Evolutionary conservation across 495 filamentous ascomycete species (phyloP).

Genomic region (Penicillium odoratum): DNA sequence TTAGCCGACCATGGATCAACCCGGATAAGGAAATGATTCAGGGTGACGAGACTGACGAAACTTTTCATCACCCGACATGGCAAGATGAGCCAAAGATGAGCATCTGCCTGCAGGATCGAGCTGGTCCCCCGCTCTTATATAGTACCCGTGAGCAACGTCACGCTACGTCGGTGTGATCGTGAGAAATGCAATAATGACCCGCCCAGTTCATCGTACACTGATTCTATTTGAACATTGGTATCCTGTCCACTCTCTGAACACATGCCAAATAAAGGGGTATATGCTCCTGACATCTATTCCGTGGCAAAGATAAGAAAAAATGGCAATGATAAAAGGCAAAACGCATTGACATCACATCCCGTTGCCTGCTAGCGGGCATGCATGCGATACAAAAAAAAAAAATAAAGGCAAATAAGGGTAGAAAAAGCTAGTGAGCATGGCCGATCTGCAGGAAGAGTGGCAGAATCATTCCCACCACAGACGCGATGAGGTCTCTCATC

Average conservation of each 20-base stretch:
- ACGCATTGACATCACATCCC: not conserved
- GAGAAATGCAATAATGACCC: conserved; percentile 36
- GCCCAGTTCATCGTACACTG: conserved; percentile 8
- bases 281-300: conserved; percentile 21
- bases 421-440: conserved; percentile 66
- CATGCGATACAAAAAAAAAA: not conserved
- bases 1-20: conserved; percentile 30
- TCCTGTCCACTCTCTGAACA: conserved; percentile 16
- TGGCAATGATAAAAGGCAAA: not conserved
- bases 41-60: conserved; percentile 39
- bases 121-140: conserved; percentile 20
- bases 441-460: conserved; percentile 88
- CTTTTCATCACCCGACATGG: conserved; percentile 33
- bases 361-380: not conserved
- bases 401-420: conserved; percentile 8
- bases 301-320: conserved; percentile 13
- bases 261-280: conserved; percentile 23
- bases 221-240: conserved; percentile 19
- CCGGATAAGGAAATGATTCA: conserved; percentile 28
- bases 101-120: conserved; percentile 9
- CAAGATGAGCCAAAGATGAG: conserved; percentile 26
- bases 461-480: conserved; percentile 85
- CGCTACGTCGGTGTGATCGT: conserved; percentile 39
- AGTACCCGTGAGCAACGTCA: conserved; percentile 18
- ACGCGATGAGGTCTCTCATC: conserved; percentile 61